A percentile compares a stretch with the other conserved stretches of the same genome.
Conservation (phyloP, 2,329 filamentous ascomycete species). For the Ceratocystis colombiana region DNA sequence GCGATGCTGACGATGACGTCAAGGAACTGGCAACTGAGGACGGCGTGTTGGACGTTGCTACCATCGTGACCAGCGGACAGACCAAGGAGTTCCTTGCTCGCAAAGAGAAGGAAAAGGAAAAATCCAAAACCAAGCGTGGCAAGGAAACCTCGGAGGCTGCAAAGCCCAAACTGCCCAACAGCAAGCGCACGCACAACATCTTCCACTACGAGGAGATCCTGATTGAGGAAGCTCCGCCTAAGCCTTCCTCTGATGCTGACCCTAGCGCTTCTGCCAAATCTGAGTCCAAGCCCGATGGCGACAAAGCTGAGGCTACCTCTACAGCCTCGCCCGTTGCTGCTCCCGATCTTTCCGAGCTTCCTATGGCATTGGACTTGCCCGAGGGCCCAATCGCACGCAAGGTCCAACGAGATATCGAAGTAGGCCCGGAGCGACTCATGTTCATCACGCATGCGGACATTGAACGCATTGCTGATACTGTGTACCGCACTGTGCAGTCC, state of each 20-base stretch:
- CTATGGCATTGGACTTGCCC: slow-evolving; percentile 27
- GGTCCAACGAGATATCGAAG: slow-evolving; percentile 58
- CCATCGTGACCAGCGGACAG: slow-evolving; percentile 70
- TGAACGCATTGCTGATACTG: slow-evolving; percentile 70
- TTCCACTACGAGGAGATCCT: slow-evolving; percentile 65
- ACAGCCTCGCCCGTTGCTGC: slow-evolving; percentile 18
- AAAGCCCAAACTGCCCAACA: slow-evolving; percentile 59
- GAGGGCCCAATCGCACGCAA: slow-evolving; percentile 40
- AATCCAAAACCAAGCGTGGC: slow-evolving; percentile 50
- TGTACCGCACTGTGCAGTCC: slow-evolving; percentile 72
- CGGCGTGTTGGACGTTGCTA: slow-evolving; percentile 73
- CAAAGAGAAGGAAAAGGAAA: slow-evolving; percentile 72
- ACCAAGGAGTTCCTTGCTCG: slow-evolving; percentile 73
- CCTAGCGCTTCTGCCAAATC: neutral
- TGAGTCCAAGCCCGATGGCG: slow-evolving; percentile 20
- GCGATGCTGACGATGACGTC: slow-evolving; percentile 35
- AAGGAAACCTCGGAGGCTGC: slow-evolving; percentile 47
- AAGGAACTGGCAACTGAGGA: slow-evolving; percentile 47
- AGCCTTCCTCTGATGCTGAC: slow-evolving; percentile 7
- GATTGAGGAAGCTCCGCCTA: slow-evolving; percentile 42
- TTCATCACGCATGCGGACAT: slow-evolving; percentile 62
- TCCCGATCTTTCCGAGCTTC: slow-evolving; percentile 25
- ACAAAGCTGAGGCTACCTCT: slow-evolving; percentile 12
- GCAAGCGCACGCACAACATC: slow-evolving; percentile 56
- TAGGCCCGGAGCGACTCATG: slow-evolving; percentile 65